A percentile compares a stretch with the other conserved stretches of the same genome.
Evolutionary conservation across 1,284 basidiomycete genomes (phyloP).

Genomic region (Tylopilus sp.): DNA sequence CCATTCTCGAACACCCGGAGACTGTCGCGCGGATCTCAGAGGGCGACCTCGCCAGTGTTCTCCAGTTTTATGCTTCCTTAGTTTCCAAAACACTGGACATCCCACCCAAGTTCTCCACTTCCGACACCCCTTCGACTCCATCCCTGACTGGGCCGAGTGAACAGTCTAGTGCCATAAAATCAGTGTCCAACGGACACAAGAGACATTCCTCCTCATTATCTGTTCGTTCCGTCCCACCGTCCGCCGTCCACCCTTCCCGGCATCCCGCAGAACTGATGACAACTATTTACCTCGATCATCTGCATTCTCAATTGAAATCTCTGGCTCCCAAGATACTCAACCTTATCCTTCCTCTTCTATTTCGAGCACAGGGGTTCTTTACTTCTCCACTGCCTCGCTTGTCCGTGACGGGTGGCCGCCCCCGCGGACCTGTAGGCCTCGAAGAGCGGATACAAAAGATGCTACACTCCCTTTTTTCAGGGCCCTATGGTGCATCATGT

Average conservation of each 20-base stretch:
- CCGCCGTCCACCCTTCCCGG: constrained; percentile 30
- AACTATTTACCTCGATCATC: constrained; percentile 59
- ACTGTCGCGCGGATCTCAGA: constrained; percentile 58
- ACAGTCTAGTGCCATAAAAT: constrained; percentile 26
- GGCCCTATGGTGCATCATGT: constrained; percentile 61
- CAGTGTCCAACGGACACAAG: constrained; percentile 42
- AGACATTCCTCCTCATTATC: constrained; percentile 44
- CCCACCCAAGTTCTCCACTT: constrained; percentile 24
- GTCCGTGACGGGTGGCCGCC: constrained; percentile 42
- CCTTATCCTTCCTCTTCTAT: constrained; percentile 63
- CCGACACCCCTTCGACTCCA: constrained; percentile 26
- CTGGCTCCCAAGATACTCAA: constrained; percentile 52
- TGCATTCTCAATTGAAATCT: constrained; percentile 54
- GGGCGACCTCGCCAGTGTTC: constrained; percentile 47
- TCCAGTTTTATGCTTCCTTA: constrained; percentile 55
- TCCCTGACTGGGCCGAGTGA: constrained; percentile 27
- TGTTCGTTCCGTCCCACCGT: constrained; percentile 22
- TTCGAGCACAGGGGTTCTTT: constrained; percentile 61
- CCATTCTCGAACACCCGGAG: constrained; percentile 46
- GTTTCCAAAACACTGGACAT: constrained; percentile 52
- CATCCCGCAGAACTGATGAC: constrained; percentile 59
- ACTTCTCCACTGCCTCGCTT: constrained; percentile 62
- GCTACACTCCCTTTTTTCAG: constrained; percentile 54
- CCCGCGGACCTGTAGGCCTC: constrained; percentile 38
- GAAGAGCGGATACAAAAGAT: constrained; percentile 57